Evolutionary conservation across 1,139 yeast genomes (phyloP), one percentile per base, ranked within the genome.

Genomic region (Meyerozyma athensensis): DNA sequence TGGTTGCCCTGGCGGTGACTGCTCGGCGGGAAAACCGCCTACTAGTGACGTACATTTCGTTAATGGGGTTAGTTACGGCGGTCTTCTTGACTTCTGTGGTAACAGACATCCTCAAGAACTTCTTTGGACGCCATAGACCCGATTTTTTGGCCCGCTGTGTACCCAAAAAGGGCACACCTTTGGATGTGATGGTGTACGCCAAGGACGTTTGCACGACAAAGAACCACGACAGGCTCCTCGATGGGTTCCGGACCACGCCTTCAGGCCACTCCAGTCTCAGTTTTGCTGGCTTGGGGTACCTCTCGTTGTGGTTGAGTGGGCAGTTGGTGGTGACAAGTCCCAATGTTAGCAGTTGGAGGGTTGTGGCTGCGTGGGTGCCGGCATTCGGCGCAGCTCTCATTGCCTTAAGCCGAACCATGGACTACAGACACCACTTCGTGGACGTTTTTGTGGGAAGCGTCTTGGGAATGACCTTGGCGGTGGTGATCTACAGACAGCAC

Each of bases 171-270:
- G 76, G 61, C 36, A 57, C 80, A 0, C 79, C 81, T 1, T 43
- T 41, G 7, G 64, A 75, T 45, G 60, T 65, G 1, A 50, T 76
- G 46, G 81, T 77, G 8, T 58, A 51, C 36, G 82, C 83, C 4
- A 67, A 64, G 34, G 83, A 78, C 44, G 82, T 79, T 1, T 83
- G 92, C 49, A 78, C 89, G 1, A 68, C 79, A 4, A 28, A 67
- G 54, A 37, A 69, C 65, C 38, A 59, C 56, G 41, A 52, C 42
- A 28, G 57, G 12, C 61, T 84, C 30, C 56, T 65, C 43, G 95
- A 85, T 49, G 95, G 94, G 0, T 81, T 79, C 52, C 72, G 87
- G 52, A 79, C 87, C 2, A 83, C 90, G 10, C 95, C 95, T 0
- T 80, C 87, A 3, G 92, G 92, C 2, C 90, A 82, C 48, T 77